Evolutionary conservation across 345 rosid genomes (phyloP).

Genomic region (Barbarea vulgaris): DNA sequence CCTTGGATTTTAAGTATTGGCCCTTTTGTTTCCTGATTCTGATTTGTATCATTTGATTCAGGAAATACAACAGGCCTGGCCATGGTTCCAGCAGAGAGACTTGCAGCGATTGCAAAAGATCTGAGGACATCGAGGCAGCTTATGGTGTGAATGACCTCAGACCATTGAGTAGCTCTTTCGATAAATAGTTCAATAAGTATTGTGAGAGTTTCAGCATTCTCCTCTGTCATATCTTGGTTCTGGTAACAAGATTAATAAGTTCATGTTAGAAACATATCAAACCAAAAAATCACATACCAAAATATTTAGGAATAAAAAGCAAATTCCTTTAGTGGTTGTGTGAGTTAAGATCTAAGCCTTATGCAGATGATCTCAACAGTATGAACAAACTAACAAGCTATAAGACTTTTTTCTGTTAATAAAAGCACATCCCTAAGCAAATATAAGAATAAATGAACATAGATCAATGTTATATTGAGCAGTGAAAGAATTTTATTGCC

Average conservation of each 20-base stretch:
- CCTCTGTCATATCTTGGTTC: conserved; percentile 75
- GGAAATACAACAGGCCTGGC: conserved; percentile 68
- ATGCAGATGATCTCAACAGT: conserved; percentile 14
- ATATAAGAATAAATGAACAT: conserved; percentile 2
- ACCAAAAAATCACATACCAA: conserved; percentile 9
- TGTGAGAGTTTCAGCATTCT: conserved; percentile 75
- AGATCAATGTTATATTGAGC: background rate
- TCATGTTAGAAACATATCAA: conserved; percentile 15
- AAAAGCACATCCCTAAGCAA: background rate
- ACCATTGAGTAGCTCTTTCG: conserved; percentile 82
- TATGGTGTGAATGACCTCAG: conserved; percentile 71
- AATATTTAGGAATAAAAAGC: background rate
- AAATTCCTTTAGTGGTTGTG: background rate
- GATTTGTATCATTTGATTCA: conserved; percentile 41
- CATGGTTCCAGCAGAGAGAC: conserved; percentile 65
- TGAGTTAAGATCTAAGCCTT: background rate
- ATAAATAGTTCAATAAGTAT: conserved; percentile 74
- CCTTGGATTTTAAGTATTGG: conserved; percentile 73
- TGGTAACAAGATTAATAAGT: conserved; percentile 42
- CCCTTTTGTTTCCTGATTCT: conserved; percentile 47
- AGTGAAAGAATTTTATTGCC: background rate
- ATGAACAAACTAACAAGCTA: conserved; percentile 7
- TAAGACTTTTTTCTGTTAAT: background rate
- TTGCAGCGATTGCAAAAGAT: conserved; percentile 70
- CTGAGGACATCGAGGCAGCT: conserved; percentile 76